Evolutionary conservation across 768 basidiomycete genomes (phyloP), one percentile per base, ranked within the genome.

Genomic region (Amanita rimosa): DNA sequence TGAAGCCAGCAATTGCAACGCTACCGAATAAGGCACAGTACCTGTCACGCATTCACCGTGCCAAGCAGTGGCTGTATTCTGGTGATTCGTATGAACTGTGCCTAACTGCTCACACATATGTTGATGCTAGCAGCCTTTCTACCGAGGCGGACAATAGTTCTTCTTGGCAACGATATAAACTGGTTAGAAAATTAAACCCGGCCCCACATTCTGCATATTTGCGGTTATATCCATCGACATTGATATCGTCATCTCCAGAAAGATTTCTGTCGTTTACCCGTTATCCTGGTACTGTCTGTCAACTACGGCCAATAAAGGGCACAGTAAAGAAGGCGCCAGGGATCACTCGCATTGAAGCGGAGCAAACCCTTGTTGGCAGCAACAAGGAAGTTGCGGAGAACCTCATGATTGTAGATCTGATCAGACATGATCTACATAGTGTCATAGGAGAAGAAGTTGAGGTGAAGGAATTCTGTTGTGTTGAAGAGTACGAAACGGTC

Each of bases 391-490:
- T 94, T 1, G 94, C 93, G 0, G 94, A 97, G 68, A 98, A 98
- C 61, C 65, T 98, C 49, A 97, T 98, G 94, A 96, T 98, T 53
- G 94, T 96, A 21, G 94, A 97, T 62, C 78, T 98, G 42, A 95
- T 95, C 57, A 79, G 92, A 29, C 88, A 96, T 55, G 94, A 98
- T 65, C 69, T 98, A 29, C 81, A 94, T 55, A 79, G 79, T 26
- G 82, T 85, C 48, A 76, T 95, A 16, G 89, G 88, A 1, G 83
- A 87, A 34, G 73, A 84, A 47, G 93, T 98, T 6, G 61, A 73
- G 10, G 90, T 95, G 5, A 82, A 77, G 49, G 82, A 91, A 54
- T 86, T 97, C 57, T 96, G 94, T 61, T 65, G 66, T 1, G 80
- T 96, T 10, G 94, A 97, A 61, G 89, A 90, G 56, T 96, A 93